A percentile compares a stretch with the other conserved stretches of the same genome.
These are phyloP conservation scores for Alternaria infectoria DNA, from an alignment of 2,329 filamentous ascomycete genomes.

Conservation along the genomic window DNA sequence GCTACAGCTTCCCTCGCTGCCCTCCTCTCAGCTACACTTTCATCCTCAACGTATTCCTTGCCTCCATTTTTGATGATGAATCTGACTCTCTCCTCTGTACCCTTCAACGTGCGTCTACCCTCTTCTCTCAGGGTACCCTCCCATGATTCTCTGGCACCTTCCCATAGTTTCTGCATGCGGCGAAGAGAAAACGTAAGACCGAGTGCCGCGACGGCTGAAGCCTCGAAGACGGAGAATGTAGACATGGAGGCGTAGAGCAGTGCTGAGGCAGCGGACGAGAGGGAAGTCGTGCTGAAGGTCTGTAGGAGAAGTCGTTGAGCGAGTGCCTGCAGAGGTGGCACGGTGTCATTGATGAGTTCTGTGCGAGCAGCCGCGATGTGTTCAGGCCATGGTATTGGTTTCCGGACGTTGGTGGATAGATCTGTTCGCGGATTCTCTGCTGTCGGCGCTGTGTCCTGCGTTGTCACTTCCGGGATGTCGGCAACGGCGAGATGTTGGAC, in stretches of 20 bases:
- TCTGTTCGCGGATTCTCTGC: conserved; percentile 23
- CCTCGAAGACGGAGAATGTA: conserved; percentile 61
- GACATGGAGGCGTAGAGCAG: conserved; percentile 63
- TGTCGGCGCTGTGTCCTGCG: conserved; percentile 23
- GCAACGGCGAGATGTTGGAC: conserved; percentile 6
- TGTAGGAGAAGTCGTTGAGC: conserved; percentile 67
- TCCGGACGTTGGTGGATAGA: conserved; percentile 33
- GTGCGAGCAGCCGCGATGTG: conserved; percentile 75
- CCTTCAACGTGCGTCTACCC: conserved; percentile 61
- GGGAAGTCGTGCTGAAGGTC: conserved; percentile 73
- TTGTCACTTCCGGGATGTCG: conserved; percentile 20
- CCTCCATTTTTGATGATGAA: conserved; percentile 54
- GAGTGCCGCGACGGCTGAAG: conserved; percentile 64
- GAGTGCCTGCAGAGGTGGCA: conserved; percentile 54
- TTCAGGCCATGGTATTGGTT: conserved; percentile 68
- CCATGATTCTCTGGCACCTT: conserved; percentile 59
- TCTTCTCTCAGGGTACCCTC: conserved; percentile 62
- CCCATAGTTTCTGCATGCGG: conserved; percentile 66
- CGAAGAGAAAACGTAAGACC: conserved; percentile 64
- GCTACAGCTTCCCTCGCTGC: conserved; percentile 53
- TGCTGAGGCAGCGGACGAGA: conserved; percentile 59
- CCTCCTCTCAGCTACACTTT: conserved; percentile 49
- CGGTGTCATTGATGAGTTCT: conserved; percentile 48
- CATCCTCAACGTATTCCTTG: conserved; percentile 35
- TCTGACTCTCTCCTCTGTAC: conserved; percentile 59